Percentiles rank a stretch among this genome's conserved stretches.
Conservation (phyloP, 805 yeast genomes). For the Ogataea pignaliae region DNA sequence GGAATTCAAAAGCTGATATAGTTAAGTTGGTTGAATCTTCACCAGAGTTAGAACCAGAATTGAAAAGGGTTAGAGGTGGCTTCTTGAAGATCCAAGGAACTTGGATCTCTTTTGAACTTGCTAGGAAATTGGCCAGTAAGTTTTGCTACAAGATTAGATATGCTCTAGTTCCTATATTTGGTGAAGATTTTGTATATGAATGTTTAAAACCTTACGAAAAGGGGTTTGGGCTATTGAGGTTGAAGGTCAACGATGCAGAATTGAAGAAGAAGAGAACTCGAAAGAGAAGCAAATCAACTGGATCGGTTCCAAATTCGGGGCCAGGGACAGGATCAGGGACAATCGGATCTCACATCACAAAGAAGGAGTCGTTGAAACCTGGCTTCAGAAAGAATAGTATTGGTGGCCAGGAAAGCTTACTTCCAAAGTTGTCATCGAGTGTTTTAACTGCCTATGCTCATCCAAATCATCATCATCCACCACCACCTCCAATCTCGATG, state of each 20-base stretch:
- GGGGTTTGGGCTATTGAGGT: conserved; percentile 61
- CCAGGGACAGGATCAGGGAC: too few relatives aligned
- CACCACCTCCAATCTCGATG: not conserved
- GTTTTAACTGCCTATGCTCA: too few relatives aligned
- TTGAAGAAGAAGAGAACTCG: conserved; percentile 20
- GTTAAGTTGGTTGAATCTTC: conserved; percentile 62
- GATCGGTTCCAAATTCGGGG: not conserved
- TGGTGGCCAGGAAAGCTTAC: not conserved
- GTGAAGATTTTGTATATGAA: conserved; percentile 56
- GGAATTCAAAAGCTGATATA: conserved; percentile 70
- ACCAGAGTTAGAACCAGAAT: conserved; percentile 58
- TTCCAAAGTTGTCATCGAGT: not conserved
- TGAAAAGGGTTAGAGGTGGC: conserved; percentile 83
- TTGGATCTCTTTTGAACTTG: conserved; percentile 76
- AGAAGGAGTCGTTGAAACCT: not conserved
- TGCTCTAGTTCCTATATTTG: conserved; percentile 77
- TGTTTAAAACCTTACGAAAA: conserved; percentile 56
- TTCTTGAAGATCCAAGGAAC: conserved; percentile 91
- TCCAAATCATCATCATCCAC: not conserved
- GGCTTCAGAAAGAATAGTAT: too few relatives aligned
- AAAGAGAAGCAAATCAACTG: conserved; percentile 14
- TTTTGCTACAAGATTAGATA: conserved; percentile 77
- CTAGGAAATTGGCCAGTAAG: conserved; percentile 61
- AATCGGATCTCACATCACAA: not conserved
- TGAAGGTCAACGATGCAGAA: conserved; percentile 30